Conservation (phyloP, 2,329 filamentous ascomycete species). For the Xylaria digitata region DNA sequence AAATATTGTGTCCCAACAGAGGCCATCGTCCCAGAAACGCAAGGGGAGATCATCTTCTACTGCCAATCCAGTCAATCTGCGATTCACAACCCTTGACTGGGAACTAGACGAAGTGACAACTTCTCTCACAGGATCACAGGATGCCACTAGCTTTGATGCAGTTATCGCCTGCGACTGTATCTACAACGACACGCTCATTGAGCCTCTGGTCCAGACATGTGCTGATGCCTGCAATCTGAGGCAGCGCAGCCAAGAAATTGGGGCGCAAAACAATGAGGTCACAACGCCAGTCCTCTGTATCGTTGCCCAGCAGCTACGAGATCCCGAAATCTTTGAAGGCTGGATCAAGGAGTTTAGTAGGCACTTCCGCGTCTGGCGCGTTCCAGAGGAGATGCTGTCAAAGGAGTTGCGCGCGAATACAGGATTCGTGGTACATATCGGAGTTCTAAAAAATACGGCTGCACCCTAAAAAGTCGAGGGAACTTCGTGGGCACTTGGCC, state of each 20-base stretch:
- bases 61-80: conserved; percentile 55
- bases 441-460: conserved; percentile 63
- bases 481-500: not conserved
- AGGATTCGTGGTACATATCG: conserved; percentile 86
- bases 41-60: conserved; percentile 36
- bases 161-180: conserved; percentile 93
- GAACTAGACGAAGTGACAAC: conserved; percentile 70
- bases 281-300: conserved; percentile 74
- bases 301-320: conserved; percentile 88
- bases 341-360: conserved; percentile 78
- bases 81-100: conserved; percentile 81
- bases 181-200: conserved; percentile 89
- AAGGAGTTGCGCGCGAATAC: conserved; percentile 69
- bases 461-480: conserved; percentile 1
- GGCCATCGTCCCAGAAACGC: conserved; percentile 38
- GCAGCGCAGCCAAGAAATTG: conserved; percentile 25
- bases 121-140: conserved; percentile 53
- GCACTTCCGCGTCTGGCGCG: conserved; percentile 79
- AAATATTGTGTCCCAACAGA: conserved; percentile 57
- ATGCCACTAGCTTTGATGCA: conserved; percentile 69
- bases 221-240: conserved; percentile 76
- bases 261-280: conserved; percentile 16
- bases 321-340: conserved; percentile 83
- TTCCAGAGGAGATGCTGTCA: conserved; percentile 73
- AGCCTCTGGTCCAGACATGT: conserved; percentile 85